These are phyloP conservation scores for Symbiodinium natans DNA, from an alignment of 73 alveolate species.

Conservation along the genomic window DNA sequence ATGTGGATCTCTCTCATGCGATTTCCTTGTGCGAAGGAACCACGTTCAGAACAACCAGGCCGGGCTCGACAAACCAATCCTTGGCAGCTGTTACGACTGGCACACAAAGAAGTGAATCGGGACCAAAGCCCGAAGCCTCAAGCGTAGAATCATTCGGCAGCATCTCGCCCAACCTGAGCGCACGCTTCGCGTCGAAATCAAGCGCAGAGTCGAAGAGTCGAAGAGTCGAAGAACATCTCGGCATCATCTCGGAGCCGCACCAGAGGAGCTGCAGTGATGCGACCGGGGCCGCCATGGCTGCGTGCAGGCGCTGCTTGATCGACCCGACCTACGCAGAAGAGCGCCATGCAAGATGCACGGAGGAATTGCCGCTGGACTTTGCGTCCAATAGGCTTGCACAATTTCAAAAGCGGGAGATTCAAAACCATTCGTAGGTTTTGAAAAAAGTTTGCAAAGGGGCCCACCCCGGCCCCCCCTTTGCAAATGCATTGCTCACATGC, in stretches of 20 bases:
- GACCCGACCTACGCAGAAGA: slow-evolving; percentile 21
- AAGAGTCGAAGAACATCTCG: too few species aligned
- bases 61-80: slow-evolving; percentile 84
- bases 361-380: too few species aligned
- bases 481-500: too few species aligned
- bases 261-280: slow-evolving; percentile 65
- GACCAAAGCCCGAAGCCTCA: background rate
- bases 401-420: too few species aligned
- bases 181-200: background rate
- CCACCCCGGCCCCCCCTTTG: too few species aligned
- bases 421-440: too few species aligned
- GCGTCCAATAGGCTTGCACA: too few species aligned
- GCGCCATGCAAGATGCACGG: too few species aligned
- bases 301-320: slow-evolving; percentile 39
- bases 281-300: slow-evolving; percentile 6
- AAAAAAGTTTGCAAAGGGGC: too few species aligned
- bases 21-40: slow-evolving; percentile 15
- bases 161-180: slow-evolving; percentile 47
- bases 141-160: slow-evolving; percentile 70
- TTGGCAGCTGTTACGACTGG: background rate
- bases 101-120: background rate
- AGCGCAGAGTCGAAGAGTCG: background rate
- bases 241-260: background rate
- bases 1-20: background rate
- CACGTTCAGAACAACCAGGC: slow-evolving; percentile 70